Conservation (phyloP, 2,329 filamentous ascomycete species). For the Fusarium sulawesiense region DNA sequence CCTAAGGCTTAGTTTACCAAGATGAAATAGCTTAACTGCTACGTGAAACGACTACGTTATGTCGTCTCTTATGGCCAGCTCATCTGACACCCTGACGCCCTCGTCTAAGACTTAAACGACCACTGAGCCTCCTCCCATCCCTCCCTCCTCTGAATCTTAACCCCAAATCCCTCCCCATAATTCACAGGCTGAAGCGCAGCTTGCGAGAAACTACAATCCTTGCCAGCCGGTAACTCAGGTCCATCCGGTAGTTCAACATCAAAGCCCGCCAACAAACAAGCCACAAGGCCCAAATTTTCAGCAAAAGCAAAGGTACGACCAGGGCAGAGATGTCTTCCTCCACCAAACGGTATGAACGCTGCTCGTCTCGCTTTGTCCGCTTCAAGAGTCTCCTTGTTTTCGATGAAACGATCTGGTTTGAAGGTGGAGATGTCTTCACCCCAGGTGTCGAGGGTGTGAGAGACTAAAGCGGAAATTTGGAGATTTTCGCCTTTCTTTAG, state of each 20-base stretch:
- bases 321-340: conserved; percentile 26
- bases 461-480: conserved; percentile 15
- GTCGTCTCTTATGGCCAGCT: no score
- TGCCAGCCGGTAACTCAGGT: neutral
- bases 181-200: conserved; percentile 17
- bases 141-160: conserved; percentile 15
- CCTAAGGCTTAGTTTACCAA: no score
- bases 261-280: conserved; percentile 26
- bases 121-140: conserved; percentile 24
- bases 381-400: conserved; percentile 19
- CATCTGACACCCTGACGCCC: no score
- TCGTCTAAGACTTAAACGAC: conserved; percentile 13
- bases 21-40: no score
- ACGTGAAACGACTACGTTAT: no score
- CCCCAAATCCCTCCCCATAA: conserved; percentile 18
- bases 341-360: conserved; percentile 23
- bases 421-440: conserved; percentile 19
- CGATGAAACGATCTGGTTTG: conserved; percentile 24
- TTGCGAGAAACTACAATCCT: conserved; percentile 3
- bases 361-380: conserved; percentile 13
- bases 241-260: conserved; percentile 1
- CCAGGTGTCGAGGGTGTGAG: conserved; percentile 20
- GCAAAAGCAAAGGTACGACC: conserved; percentile 34
- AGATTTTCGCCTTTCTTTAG: conserved; percentile 31
- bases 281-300: conserved; percentile 28